Conservation (phyloP, 164 flowering plant species). For the grape (Vitis vinifera) region ASM3070453v1 NC_081806.1:575001-575500, state of each 20-base stretch:
- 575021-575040: conserved; percentile 66
- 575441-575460: conserved; percentile 79
- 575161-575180: conserved; percentile 51
- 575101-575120: background rate
- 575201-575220: conserved; percentile 80
- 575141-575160: conserved; percentile 68
- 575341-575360: background rate
- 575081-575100: no score
- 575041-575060: conserved; percentile 67
- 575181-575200: conserved; percentile 60
- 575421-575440: conserved; percentile 80
- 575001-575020: conserved; percentile 63
- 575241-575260: conserved; percentile 62
- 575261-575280: conserved; percentile 69
- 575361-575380: conserved; percentile 26
- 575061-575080: no score
- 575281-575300: background rate
- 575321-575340: background rate
- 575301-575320: background rate
- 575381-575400: conserved; percentile 87
- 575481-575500: conserved; percentile 86
- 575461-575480: conserved; percentile 78
- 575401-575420: conserved; percentile 80
- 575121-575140: conserved; percentile 50
- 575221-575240: conserved; percentile 64